These are phyloP conservation scores for Solidago caesia DNA, from an alignment of 129 eudicot species.

Conservation along the genomic window DNA sequence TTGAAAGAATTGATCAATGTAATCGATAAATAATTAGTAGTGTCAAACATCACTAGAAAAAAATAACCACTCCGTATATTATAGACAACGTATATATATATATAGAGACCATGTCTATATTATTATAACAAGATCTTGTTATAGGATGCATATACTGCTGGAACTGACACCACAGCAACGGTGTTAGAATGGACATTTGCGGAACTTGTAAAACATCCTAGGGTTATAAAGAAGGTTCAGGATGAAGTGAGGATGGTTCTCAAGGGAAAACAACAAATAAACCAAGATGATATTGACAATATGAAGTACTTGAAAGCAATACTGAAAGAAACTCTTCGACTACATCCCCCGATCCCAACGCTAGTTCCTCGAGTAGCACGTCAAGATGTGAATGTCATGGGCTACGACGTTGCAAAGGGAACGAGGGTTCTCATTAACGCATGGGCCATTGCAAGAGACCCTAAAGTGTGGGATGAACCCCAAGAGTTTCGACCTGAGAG, in stretches of 20 bases:
- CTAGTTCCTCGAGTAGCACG: slow-evolving; percentile 37
- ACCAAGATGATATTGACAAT: slow-evolving; percentile 30
- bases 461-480: slow-evolving; percentile 38
- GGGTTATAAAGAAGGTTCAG: slow-evolving; percentile 27
- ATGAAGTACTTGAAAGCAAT: slow-evolving; percentile 47
- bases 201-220: slow-evolving; percentile 43
- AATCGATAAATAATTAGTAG: too few species aligned
- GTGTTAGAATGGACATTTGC: slow-evolving; percentile 54
- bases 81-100: too few species aligned
- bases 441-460: slow-evolving; percentile 53
- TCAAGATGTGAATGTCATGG: slow-evolving; percentile 38
- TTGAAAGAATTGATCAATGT: too few species aligned
- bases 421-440: slow-evolving; percentile 45
- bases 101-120: too few species aligned
- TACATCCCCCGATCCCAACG: slow-evolving; percentile 50
- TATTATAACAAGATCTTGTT: too few species aligned
- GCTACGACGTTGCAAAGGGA: slow-evolving; percentile 42
- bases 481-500: slow-evolving; percentile 51
- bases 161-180: slow-evolving; percentile 49
- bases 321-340: slow-evolving; percentile 51
- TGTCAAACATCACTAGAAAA: too few species aligned
- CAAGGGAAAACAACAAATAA: slow-evolving; percentile 8
- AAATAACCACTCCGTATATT: too few species aligned
- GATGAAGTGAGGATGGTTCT: slow-evolving; percentile 35
- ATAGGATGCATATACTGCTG: slow-evolving; percentile 44